These are phyloP conservation scores for Saccharomycopsis crataegensis DNA, from an alignment of 1,139 yeast species.

Conservation along the genomic window DNA sequence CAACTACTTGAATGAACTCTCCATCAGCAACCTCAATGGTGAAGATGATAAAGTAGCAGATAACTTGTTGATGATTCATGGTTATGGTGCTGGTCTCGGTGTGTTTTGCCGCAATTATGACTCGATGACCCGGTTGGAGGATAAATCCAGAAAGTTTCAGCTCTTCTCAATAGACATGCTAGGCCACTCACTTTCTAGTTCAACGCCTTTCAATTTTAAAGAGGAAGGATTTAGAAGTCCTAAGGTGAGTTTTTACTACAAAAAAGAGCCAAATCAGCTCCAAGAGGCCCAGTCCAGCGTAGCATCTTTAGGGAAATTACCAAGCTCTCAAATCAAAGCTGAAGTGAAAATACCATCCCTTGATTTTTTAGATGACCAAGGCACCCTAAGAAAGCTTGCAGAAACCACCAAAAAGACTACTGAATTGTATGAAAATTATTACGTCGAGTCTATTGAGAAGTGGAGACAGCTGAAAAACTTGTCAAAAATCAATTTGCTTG, in stretches of 20 bases:
- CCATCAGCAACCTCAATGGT: slow-evolving; percentile 1
- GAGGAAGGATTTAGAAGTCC: slow-evolving; percentile 19
- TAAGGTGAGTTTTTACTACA: not conserved
- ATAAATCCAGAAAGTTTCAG: slow-evolving; percentile 32
- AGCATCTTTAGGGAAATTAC: no score
- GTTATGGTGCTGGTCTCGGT: slow-evolving; percentile 86
- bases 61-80: slow-evolving; percentile 57
- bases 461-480: slow-evolving; percentile 64
- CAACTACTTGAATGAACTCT: slow-evolving; percentile 10
- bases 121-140: slow-evolving; percentile 37
- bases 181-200: slow-evolving; percentile 76
- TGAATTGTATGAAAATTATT: slow-evolving; percentile 59
- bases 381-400: slow-evolving; percentile 26
- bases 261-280: slow-evolving; percentile 9
- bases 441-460: slow-evolving; percentile 70
- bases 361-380: slow-evolving; percentile 12
- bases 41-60: not conserved
- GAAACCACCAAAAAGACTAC: slow-evolving; percentile 38
- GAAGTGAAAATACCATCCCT: slow-evolving; percentile 24
- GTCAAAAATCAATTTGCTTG: slow-evolving; percentile 62
- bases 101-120: slow-evolving; percentile 76
- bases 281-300: not conserved
- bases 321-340: slow-evolving; percentile 2
- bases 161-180: slow-evolving; percentile 76
- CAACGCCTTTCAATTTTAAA: slow-evolving; percentile 40